Evolutionary conservation across 192 early-diverging fungal genomes (phyloP), one percentile per base, ranked within the genome.

Genomic region (Coemansia umbellata): DNA sequence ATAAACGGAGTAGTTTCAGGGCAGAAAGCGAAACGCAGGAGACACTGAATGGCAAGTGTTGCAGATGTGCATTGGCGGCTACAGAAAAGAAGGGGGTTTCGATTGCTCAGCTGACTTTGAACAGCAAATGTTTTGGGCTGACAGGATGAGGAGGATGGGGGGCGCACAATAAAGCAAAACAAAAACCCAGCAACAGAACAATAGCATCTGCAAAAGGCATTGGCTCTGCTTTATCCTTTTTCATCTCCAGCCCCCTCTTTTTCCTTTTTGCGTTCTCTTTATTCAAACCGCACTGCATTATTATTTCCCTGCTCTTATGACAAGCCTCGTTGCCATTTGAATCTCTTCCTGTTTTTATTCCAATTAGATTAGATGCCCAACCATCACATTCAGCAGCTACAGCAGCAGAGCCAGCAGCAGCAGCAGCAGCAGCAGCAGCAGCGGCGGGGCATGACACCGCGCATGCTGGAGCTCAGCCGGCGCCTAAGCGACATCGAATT

Each of bases 391-490:
- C 17, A 13, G 26, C 42, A 37, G 24, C 42, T 13, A n/a, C 31
- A 55, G 28, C 23, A 37, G n/a, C 33, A 26, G 50, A n/a, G n/a
- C n/a, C 27, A 40, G 37, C 37, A 37, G 30, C 51, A 54, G 31
- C 15, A 43, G 33, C 17, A 31, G 22, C 1, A 43, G 41, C 9
- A 37, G 10, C n/a, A 50, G 8, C 37, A 24, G 15, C 37, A 15
- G 17, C 37, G 40, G 10, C 60, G 68, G 3, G 67, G 49, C 19
- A 14, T 74, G 63, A 74, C 70, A n/a, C 63, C 70, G 10, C 54
- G 70, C 13, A 66, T 74, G 63, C 22, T 74, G 13, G 70, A 74
- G 54, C 70, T 74, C 14, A 74, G 63, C 35, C 26, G 70, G 13
- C 43, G 55, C 15, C 63, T 74, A 3, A 52, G 57, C 44, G 63